Percentiles rank a stretch among this genome's conserved stretches.
Conservation (phyloP, 1,139 yeast species). For the Yamadazyma dushanensis region DNA sequence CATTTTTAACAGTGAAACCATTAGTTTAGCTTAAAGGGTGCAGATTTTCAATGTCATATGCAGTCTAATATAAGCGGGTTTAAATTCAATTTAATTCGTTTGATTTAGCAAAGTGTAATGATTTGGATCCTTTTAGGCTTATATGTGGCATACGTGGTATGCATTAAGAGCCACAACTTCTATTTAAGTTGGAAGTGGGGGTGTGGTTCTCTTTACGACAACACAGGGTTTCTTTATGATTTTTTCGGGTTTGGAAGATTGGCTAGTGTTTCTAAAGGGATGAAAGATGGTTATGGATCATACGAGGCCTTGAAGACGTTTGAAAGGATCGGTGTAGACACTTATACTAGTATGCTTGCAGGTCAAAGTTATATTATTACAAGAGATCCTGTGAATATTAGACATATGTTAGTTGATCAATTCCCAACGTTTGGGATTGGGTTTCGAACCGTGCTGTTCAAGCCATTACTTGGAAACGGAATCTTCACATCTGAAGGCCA, state of each 20-base stretch:
- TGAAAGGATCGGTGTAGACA: slow-evolving; percentile 13
- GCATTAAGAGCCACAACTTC: no score
- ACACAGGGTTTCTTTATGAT: slow-evolving; percentile 2
- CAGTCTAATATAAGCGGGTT: no score
- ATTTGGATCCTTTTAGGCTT: no score
- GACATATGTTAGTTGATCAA: slow-evolving; percentile 38
- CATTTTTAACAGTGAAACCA: slow-evolving; percentile 29
- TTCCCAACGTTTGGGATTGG: slow-evolving; percentile 54
- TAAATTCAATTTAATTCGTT: no score
- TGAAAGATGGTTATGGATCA: slow-evolving; percentile 1
- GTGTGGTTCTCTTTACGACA: slow-evolving; percentile 1
- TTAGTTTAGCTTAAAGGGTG: slow-evolving; percentile 32
- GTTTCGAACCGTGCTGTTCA: slow-evolving; percentile 37
- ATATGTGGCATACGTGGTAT: no score
- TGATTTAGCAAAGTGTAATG: no score
- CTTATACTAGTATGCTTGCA: slow-evolving; percentile 21
- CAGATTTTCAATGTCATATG: no score
- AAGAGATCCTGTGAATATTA: slow-evolving; percentile 36
- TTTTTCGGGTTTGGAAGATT: slow-evolving; percentile 6
- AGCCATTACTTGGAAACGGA: slow-evolving; percentile 52
- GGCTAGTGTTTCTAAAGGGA: not conserved
- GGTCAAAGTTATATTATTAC: slow-evolving; percentile 23
- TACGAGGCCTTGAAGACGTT: slow-evolving; percentile 1
- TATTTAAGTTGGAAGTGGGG: slow-evolving; percentile 1
- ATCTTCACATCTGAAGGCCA: slow-evolving; percentile 55